These are phyloP conservation scores for Lachancea nothofagi DNA, from an alignment of 805 yeast genomes.

Conservation along the genomic window DNA sequence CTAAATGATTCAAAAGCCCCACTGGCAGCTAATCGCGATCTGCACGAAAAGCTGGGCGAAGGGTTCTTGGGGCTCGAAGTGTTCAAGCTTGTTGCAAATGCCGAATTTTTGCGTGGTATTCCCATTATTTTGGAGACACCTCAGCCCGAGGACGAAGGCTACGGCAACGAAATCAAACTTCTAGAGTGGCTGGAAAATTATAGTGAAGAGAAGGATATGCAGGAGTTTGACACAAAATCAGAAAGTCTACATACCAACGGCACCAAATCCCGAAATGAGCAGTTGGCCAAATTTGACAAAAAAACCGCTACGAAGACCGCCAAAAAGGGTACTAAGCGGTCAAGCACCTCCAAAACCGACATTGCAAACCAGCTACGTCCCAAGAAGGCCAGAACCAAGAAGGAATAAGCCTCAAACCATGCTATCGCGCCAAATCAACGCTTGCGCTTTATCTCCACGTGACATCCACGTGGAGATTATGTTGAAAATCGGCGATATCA, in stretches of 20 bases:
- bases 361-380: constrained; percentile 20
- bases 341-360: constrained; percentile 11
- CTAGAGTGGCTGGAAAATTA: constrained; percentile 65
- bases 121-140: constrained; percentile 92
- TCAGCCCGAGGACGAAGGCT: constrained; percentile 56
- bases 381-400: constrained; percentile 12
- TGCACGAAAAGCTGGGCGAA: constrained; percentile 83
- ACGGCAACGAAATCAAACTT: constrained; percentile 77
- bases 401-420: no score
- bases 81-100: constrained; percentile 73
- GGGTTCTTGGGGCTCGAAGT: constrained; percentile 88
- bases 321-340: constrained; percentile 8
- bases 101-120: constrained; percentile 50
- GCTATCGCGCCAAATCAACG: no score
- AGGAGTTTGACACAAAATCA: constrained; percentile 46
- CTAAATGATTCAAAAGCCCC: constrained; percentile 95
- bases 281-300: constrained; percentile 54
- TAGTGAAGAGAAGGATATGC: constrained; percentile 38
- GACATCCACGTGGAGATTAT: no score
- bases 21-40: constrained; percentile 78
- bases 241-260: constrained; percentile 54
- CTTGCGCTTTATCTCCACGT: no score
- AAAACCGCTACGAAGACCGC: constrained; percentile 24
- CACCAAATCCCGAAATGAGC: constrained; percentile 62
- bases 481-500: no score